These are phyloP conservation scores for Beauveria bassiana DNA, from an alignment of 2,329 filamentous ascomycete species.

Conservation along the genomic window DNA sequence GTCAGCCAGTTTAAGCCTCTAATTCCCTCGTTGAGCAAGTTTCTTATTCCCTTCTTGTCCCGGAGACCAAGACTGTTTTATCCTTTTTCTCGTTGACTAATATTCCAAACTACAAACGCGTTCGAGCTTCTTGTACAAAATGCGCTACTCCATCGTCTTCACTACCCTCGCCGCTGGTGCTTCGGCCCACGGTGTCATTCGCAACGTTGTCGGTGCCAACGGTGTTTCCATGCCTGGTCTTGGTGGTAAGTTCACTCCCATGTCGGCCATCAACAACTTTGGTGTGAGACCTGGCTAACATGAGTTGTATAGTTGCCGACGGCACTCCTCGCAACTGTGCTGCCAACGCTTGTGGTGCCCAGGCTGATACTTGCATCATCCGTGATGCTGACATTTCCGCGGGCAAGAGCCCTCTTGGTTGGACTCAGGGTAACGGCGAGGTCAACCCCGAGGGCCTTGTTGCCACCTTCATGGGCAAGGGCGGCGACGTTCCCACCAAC, in stretches of 20 bases:
- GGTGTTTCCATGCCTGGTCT: slow-evolving; percentile 51
- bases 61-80: background rate
- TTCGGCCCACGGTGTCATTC: slow-evolving; percentile 44
- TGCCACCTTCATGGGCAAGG: slow-evolving; percentile 46
- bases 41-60: background rate
- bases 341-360: slow-evolving; percentile 46
- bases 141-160: slow-evolving; percentile 3
- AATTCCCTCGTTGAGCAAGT: background rate
- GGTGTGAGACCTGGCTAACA: background rate
- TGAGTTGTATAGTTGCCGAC: slow-evolving; percentile 36
- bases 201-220: slow-evolving; percentile 45
- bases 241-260: background rate
- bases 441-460: slow-evolving; percentile 43
- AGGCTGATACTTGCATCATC: slow-evolving; percentile 57
- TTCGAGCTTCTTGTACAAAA: background rate
- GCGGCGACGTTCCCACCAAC: slow-evolving; percentile 23
- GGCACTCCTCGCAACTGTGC: slow-evolving; percentile 56
- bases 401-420: slow-evolving; percentile 48
- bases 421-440: slow-evolving; percentile 46
- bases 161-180: background rate
- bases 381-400: slow-evolving; percentile 45
- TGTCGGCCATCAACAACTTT: too few species aligned
- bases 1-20: background rate
- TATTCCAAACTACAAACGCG: background rate
- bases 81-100: background rate